Evolutionary conservation across 1,284 basidiomycete species (phyloP), one percentile per base, ranked within the genome.

Genomic region (Mycena sp.): DNA sequence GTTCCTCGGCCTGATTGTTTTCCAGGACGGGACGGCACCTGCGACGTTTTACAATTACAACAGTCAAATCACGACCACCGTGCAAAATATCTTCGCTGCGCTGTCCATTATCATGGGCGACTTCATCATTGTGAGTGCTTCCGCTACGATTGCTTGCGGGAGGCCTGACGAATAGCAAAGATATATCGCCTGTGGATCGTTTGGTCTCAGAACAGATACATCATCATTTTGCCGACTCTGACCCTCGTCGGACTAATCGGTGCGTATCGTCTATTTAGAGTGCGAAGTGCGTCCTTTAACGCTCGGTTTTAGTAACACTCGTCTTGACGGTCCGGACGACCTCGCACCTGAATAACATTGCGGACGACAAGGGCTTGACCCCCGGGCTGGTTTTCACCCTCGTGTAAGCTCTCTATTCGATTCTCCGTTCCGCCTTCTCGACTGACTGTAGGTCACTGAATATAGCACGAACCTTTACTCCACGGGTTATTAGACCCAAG

Each of bases 131-230:
- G 58, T 60, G 28, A 11, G 58, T 21, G 10, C 10, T 45, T 21
- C 4, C 16, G 23, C 1, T 45, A 14, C 21, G 9, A 9, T 25
- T 37, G 5, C 3, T 17, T 37, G 5, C 3, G 26, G 11, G n/a
- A n/a, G 44, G 4, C 19, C 38, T 54, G 5, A 49, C n/a, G 23
- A 25, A 1, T 1, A 16, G 30, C 16, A 26, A 23, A 61, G 58
- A 61, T 61, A 30, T 61, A 61, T 32, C 50, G 58, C 17, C 51
- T 61, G 5, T 61, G 51, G 51, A 49, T 61, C 28, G 58, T 61
- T 19, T 54, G 58, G 58, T 30, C 44, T 1, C 51, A 21, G 4
- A 61, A 61, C 44, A 53, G 41, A 21, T 43, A 17, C 10, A 23
- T 60, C 2, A 40, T 61, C 6, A 46, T 61, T 6, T 19, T 61